Conservation (phyloP, 805 yeast genomes). For the Cyberlindnera sargentensis region DNA sequence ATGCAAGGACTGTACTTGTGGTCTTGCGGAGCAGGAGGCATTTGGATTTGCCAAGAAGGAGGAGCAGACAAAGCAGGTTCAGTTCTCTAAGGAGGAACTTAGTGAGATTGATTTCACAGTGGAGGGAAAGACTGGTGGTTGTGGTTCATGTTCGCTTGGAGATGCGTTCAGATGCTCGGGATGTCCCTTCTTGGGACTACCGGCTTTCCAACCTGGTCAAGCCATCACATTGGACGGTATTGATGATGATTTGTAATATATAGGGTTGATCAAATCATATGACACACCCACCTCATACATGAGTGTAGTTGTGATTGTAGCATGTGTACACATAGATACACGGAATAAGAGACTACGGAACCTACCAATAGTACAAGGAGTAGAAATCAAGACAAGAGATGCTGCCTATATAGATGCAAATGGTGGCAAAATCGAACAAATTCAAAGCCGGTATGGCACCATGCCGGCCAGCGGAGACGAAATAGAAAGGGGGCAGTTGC, state of each 20-base stretch:
- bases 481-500: neutral
- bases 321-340: neutral
- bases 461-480: neutral
- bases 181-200: conserved; percentile 94
- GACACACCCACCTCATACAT: too few relatives aligned
- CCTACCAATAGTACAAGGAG: neutral
- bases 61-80: conserved; percentile 36
- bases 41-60: conserved; percentile 40
- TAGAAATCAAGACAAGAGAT: neutral
- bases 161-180: conserved; percentile 99
- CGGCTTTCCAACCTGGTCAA: conserved; percentile 98
- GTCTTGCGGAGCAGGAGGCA: conserved; percentile 84
- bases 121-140: conserved; percentile 96
- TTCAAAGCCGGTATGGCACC: neutral
- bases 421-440: neutral
- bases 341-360: neutral
- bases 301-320: too few relatives aligned
- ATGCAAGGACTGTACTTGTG: conserved; percentile 98
- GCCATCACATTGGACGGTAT: conserved; percentile 67
- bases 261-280: too few relatives aligned
- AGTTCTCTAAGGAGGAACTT: conserved; percentile 60
- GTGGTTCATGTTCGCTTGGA: conserved; percentile 95
- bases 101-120: conserved; percentile 92
- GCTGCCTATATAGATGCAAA: neutral
- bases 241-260: conserved; percentile 60